Base-by-base conservation (phyloP, 495 filamentous ascomycete genomes). In the Penicillium maclennaniae region DNA sequence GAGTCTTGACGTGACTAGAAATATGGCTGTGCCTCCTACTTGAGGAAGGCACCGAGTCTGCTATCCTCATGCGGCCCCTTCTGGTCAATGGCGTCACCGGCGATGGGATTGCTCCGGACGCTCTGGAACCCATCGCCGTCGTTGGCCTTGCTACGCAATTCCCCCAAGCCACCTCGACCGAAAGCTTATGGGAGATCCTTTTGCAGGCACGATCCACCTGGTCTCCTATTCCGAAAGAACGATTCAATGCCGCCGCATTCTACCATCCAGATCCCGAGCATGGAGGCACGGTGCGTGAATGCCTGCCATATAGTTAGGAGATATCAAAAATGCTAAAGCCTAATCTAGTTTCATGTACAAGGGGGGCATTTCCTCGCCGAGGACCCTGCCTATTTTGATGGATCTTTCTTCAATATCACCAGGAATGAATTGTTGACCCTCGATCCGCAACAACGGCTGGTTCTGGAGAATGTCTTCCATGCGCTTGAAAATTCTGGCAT, bases 391-490 rank as follows among this genome's bases (percentile, higher is more conserved):
- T 41, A 55, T 9, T 82, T 82, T 42, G 76, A 82, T 20, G 60
- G 69, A 15, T 49, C 58, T 0, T 86, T 85, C 57, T 86, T 87
- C 67, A 79, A 77, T 44, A 76, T 86, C 39, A 76, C 74, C 5
- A 71, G 76, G 21, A 69, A 69, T 52, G 76, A 86, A 63, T 69
- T 82, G 43, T 54, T 60, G 20, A 61, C 65, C 5, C 61, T 78
- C 23, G 75, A 79, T 27, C 75, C 75, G 3, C 75, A 79, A 42
- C 76, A 79, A 27, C 68, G 73, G 14, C 55, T 84, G 34, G 67
- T 83, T 14, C 65, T 87, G 15, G 83, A 86, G 60, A 69, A 72
- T 14, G 75, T 79, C 9, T 86, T 83, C 40, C 80, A 85, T 54
- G 77, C 76, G 1, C 41, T 66, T 25, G 63, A 66, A 42, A 66